Evolutionary conservation across 768 basidiomycete genomes (phyloP), one percentile per base, ranked within the genome.

Genomic region (Holtermanniella nyarrowii): DNA sequence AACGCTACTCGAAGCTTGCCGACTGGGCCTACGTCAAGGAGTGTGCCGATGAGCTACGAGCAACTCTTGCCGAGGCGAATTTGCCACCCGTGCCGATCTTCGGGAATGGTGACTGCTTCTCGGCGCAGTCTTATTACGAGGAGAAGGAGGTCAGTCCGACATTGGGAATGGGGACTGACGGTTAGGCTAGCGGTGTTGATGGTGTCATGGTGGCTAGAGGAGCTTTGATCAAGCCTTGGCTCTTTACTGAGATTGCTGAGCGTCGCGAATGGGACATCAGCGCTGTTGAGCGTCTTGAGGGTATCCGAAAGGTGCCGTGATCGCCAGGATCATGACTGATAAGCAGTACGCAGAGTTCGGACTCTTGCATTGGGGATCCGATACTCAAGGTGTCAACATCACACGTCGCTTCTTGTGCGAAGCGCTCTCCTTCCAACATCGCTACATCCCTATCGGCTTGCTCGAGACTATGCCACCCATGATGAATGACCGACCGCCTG

Each of bases 131-230:
- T 52, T 91, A 91, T 69, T 86, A 85, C 80, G 72, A 79, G 14
- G 80, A 80, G 42, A 78, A 90, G 25, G 45, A 49, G 48, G 48
- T 49, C 21, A 21, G 39, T 48, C 27, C 16, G 23, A 23, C 23
- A n/a, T 13, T 7, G 24, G 42, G 22, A 16, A 7, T 42, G 18
- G 21, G 21, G 21, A 49, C 24, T 20, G 12, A 40, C 37, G 22
- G 16, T 5, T 82, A 88, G 42, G 68, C 74, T n/a, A 82, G 79
- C 23, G 88, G 88, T 3, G 89, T 95, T 0, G 91, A 96, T 65
- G 90, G 91, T 4, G 77, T 96, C 42, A 97, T 99, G 95, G 78
- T 96, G 27, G 95, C 83, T 0, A 77, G 95, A 20, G 95, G 95
- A 0, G 93, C 90, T 0, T 74, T 97, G 45, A 95, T 97, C 71